These are phyloP conservation scores for Mayamaea pseudoterrestris DNA, from an alignment of 108 stramenopile species.

Conservation along the genomic window DNA sequence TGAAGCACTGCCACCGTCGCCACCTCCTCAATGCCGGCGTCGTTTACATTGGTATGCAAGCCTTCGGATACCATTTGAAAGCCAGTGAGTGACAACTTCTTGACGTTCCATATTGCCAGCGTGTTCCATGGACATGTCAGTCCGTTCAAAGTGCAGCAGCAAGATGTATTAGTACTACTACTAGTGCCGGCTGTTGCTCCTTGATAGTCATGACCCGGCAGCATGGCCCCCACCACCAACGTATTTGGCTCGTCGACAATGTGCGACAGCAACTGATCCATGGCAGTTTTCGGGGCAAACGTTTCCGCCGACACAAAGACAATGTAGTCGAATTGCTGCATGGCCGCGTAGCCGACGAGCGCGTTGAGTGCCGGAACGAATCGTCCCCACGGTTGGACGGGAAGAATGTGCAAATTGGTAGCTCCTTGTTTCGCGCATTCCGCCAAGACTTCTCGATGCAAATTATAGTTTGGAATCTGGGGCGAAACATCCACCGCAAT, in stretches of 20 bases:
- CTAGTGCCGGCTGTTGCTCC: background rate
- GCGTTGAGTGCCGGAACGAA: conserved; percentile 88
- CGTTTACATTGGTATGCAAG: conserved; percentile 11
- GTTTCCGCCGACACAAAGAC: conserved; percentile 80
- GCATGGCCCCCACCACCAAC: conserved; percentile 79
- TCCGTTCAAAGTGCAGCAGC: conserved; percentile 15
- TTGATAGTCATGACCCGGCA: conserved; percentile 77
- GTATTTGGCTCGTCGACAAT: conserved; percentile 40
- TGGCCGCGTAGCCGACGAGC: conserved; percentile 37
- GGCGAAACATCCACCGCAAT: conserved; percentile 61
- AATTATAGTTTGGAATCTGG: conserved; percentile 43
- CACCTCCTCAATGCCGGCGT: conserved; percentile 77
- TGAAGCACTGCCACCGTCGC: conserved; percentile 71
- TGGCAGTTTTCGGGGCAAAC: conserved; percentile 13
- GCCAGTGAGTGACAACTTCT: conserved; percentile 69
- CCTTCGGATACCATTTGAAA: conserved; percentile 74
- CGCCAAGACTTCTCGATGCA: conserved; percentile 29
- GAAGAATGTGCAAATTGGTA: conserved; percentile 34
- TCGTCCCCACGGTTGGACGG: conserved; percentile 87
- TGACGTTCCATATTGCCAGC: conserved; percentile 79
- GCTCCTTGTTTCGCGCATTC: conserved; percentile 8
- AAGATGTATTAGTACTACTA: no score
- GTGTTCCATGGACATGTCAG: conserved; percentile 91
- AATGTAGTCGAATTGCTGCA: conserved; percentile 19
- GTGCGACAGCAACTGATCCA: conserved; percentile 29